These are phyloP conservation scores for Neopestalotiopsis clavispora DNA, from an alignment of 2,329 filamentous ascomycete species.

Conservation along the genomic window DNA sequence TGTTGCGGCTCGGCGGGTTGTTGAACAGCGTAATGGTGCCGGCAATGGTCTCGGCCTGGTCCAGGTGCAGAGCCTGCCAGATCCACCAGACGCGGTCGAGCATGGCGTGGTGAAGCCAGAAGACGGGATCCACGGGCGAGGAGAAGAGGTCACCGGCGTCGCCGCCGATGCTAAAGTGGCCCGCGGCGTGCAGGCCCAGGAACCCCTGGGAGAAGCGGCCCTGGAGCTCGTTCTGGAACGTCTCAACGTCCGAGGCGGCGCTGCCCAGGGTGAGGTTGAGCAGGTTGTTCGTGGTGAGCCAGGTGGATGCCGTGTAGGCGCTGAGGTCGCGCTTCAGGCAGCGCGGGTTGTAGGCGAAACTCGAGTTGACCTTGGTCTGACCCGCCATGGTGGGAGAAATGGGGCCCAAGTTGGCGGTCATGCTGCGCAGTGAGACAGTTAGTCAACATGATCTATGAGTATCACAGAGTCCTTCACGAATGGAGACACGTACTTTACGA, in stretches of 20 bases:
- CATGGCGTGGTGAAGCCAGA: slow-evolving; percentile 32
- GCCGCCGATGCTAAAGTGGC: slow-evolving; percentile 36
- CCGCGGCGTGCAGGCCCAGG: slow-evolving; percentile 34
- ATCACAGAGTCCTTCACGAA: neutral
- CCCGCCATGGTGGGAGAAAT: slow-evolving; percentile 27
- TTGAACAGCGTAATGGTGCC: slow-evolving; percentile 33
- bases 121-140: slow-evolving; percentile 31
- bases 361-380: slow-evolving; percentile 9
- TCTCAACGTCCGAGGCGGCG: slow-evolving; percentile 32
- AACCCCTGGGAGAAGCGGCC: slow-evolving; percentile 31
- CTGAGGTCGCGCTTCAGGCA: slow-evolving; percentile 30
- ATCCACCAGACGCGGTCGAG: slow-evolving; percentile 34
- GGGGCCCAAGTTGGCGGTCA: slow-evolving; percentile 36
- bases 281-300: slow-evolving; percentile 33
- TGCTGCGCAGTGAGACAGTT: slow-evolving; percentile 12
- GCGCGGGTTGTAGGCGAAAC: slow-evolving; percentile 29
- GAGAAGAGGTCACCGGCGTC: slow-evolving; percentile 24
- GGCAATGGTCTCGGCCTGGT: slow-evolving; percentile 23
- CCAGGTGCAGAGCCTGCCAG: slow-evolving; percentile 27
- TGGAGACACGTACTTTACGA: slow-evolving; percentile 31
- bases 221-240: slow-evolving; percentile 42
- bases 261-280: slow-evolving; percentile 23
- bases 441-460: neutral
- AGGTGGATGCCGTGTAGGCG: slow-evolving; percentile 27
- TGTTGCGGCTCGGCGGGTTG: slow-evolving; percentile 31